These are phyloP conservation scores for Coemansia guatemalensis DNA, from an alignment of 192 early-diverging fungal genomes.

Conservation along the genomic window DNA sequence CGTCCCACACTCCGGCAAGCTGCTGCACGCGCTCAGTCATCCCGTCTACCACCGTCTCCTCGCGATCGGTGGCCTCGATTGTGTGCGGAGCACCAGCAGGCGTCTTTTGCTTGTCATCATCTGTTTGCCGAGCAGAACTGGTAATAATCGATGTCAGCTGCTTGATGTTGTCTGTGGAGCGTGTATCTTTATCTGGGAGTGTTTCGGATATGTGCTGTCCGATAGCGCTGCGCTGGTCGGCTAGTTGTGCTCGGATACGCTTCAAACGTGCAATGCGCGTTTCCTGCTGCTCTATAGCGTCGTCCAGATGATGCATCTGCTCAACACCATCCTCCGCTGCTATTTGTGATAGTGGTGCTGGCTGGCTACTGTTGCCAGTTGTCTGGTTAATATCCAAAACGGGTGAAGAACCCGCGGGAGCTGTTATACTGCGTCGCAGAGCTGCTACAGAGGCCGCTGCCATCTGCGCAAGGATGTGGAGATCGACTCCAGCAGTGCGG, in stretches of 20 bases:
- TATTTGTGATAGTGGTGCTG: not conserved
- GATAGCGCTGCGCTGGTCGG: constrained; percentile 20
- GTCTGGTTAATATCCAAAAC: not conserved
- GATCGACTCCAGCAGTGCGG: constrained; percentile 24
- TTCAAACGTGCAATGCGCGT: constrained; percentile 25
- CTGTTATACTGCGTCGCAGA: constrained; percentile 11
- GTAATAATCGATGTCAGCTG: not conserved
- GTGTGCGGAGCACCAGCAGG: not conserved
- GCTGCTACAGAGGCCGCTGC: constrained; percentile 31
- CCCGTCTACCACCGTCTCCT: not conserved
- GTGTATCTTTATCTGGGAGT: not conserved
- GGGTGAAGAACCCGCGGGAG: not conserved
- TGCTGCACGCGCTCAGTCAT: constrained; percentile 14
- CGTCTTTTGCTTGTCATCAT: not conserved
- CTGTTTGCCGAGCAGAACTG: not conserved
- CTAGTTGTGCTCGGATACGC: constrained; percentile 28
- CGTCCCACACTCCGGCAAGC: constrained; percentile 32
- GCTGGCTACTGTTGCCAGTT: constrained; percentile 2
- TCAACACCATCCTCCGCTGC: not conserved
- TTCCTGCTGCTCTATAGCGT: constrained; percentile 8
- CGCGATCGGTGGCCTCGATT: not conserved
- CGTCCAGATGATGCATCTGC: constrained; percentile 11
- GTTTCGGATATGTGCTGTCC: not conserved
- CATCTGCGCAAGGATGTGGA: constrained; percentile 38
- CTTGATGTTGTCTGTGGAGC: not conserved